A percentile compares a stretch with the other conserved stretches of the same genome.
Conservation (phyloP, 2,329 filamentous ascomycete species). For the Dendryphion nanum region DNA sequence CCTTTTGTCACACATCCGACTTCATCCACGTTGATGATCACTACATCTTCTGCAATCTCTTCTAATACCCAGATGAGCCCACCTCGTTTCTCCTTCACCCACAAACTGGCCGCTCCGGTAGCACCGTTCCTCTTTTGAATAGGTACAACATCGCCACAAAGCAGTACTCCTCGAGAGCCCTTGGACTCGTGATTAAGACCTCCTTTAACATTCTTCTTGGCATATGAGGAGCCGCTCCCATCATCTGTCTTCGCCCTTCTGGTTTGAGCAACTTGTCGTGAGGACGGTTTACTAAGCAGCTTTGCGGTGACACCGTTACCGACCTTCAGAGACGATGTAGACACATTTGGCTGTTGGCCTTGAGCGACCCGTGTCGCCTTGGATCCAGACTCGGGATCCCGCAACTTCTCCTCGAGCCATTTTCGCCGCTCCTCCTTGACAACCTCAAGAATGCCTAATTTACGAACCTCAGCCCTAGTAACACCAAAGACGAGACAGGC, state of each 20-base stretch:
- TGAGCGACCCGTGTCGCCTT: constrained; percentile 33
- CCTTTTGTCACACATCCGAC: constrained; percentile 70
- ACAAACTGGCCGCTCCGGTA: constrained; percentile 88
- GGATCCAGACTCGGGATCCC: constrained; percentile 57
- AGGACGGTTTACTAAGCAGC: constrained; percentile 77
- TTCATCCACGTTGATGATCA: constrained; percentile 72
- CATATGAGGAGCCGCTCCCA: constrained; percentile 51
- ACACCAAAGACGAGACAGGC: constrained; percentile 99
- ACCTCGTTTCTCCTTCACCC: constrained; percentile 96
- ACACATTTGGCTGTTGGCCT: constrained; percentile 29
- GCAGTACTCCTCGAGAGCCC: constrained; percentile 81
- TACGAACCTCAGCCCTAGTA: constrained; percentile 90
- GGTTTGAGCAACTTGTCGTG: constrained; percentile 51
- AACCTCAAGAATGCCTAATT: constrained; percentile 91
- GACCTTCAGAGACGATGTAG: constrained; percentile 56
- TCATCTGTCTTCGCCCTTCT: constrained; percentile 66
- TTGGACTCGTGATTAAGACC: constrained; percentile 65
- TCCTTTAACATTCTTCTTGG: constrained; percentile 54
- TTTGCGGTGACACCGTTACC: constrained; percentile 85
- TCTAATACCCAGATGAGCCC: constrained; percentile 97
- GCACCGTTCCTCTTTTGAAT: constrained; percentile 94
- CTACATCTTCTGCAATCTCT: constrained; percentile 94
- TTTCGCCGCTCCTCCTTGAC: constrained; percentile 84
- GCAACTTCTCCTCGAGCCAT: constrained; percentile 86
- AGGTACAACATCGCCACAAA: constrained; percentile 97